Evolutionary conservation across 2,329 filamentous ascomycete genomes (phyloP).

Genomic region (Fusarium sp.): DNA sequence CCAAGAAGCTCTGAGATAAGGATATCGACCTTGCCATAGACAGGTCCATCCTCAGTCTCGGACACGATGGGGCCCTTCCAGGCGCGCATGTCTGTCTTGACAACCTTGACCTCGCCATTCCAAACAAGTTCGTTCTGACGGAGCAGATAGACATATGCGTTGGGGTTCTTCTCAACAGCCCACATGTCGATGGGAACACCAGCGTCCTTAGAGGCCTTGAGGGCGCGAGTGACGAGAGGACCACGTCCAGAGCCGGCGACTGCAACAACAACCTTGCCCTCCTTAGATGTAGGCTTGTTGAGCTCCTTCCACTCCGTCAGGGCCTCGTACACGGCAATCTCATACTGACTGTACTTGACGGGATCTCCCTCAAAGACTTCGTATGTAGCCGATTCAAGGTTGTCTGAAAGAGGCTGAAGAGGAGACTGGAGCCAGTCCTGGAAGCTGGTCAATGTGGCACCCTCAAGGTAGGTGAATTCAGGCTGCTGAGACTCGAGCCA

Average conservation of each 20-base stretch:
- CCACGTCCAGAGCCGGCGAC: conserved; percentile 95
- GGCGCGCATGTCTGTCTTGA: conserved; percentile 96
- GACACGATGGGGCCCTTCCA: conserved; percentile 84
- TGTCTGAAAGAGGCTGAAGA: conserved; percentile 93
- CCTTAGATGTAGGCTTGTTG: conserved; percentile 76
- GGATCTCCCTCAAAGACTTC: conserved; percentile 99
- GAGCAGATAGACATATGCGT: conserved; percentile 93
- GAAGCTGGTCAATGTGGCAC: conserved; percentile 65
- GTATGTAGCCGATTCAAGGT: conserved; percentile 96
- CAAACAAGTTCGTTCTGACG: conserved; percentile 87
- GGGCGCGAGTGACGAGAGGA: conserved; percentile 86
- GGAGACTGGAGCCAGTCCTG: conserved; percentile 98
- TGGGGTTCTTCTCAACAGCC: conserved; percentile 98
- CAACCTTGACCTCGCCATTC: conserved; percentile 82
- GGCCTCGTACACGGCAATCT: conserved; percentile 83
- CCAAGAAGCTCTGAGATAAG: conserved; percentile 93
- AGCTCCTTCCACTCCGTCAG: conserved; percentile 81
- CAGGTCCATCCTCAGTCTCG: conserved; percentile 55
- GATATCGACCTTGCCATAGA: conserved; percentile 82
- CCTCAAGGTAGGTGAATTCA: conserved; percentile 63
- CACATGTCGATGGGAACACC: conserved; percentile 86
- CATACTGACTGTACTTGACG: conserved; percentile 97
- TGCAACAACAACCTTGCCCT: conserved; percentile 82
- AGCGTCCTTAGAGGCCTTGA: conserved; percentile 81
- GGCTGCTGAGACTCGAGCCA: conserved; percentile 87